These are phyloP conservation scores for Xylaria nigripes DNA, from an alignment of 495 filamentous ascomycete genomes.

Conservation along the genomic window DNA sequence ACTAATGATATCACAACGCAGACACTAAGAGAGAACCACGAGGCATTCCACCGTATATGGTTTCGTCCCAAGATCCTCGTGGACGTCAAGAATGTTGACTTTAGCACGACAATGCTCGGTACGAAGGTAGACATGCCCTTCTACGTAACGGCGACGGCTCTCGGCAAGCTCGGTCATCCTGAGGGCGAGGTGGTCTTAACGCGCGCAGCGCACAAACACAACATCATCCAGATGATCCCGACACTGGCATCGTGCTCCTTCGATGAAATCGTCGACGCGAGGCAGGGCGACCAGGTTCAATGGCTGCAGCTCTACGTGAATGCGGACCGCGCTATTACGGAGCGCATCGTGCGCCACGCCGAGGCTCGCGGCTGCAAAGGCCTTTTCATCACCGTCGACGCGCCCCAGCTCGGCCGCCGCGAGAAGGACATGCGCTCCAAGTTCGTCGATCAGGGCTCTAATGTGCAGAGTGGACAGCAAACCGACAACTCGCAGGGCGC, in stretches of 20 bases:
- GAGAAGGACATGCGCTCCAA: conserved; percentile 96
- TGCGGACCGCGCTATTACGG: conserved; percentile 86
- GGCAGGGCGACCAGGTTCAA: conserved; percentile 71
- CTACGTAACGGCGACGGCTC: conserved; percentile 86
- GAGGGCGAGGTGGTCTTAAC: conserved; percentile 92
- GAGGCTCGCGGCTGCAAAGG: conserved; percentile 90
- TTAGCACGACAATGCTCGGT: conserved; percentile 84
- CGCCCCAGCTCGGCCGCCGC: conserved; percentile 85
- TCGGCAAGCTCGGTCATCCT: conserved; percentile 82
- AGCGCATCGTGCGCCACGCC: conserved; percentile 83
- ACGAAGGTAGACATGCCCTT: conserved; percentile 74
- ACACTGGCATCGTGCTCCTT: conserved; percentile 97
- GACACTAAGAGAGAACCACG: conserved; percentile 96
- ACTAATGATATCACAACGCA: conserved; percentile 26
- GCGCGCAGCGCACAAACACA: conserved; percentile 69
- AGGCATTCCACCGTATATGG: conserved; percentile 95
- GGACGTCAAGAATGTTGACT: conserved; percentile 79
- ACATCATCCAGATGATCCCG: conserved; percentile 94
- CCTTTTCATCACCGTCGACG: conserved; percentile 97
- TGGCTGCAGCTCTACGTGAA: conserved; percentile 99
- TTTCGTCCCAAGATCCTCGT: conserved; percentile 81
- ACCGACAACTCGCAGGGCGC: conserved; percentile 87
- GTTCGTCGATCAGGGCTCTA: conserved; percentile 77
- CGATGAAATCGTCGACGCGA: conserved; percentile 90
- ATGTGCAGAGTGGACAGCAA: conserved; percentile 63